Base-by-base conservation (phyloP, 768 basidiomycete species). In the Nidularia sp. region DNA sequence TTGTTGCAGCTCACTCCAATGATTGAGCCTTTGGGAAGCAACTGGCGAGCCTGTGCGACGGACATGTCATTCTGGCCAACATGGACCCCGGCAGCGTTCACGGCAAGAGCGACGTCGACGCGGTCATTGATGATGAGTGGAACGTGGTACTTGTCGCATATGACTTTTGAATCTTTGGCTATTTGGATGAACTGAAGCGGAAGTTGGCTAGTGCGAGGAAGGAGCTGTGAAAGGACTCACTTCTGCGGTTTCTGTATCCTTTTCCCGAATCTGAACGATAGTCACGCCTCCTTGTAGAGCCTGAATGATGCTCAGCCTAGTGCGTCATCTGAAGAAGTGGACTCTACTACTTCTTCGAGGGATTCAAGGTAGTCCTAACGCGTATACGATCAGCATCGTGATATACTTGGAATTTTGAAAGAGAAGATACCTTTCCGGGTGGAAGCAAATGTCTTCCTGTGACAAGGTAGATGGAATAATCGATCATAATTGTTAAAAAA, bases 11-110 rank as follows among this genome's bases (percentile, higher is more conserved):
- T 89, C 8, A 93, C 78, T 1, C 95, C 95, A 33, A 98, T 83
- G 57, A 96, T 78, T 0, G 84, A 71, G 6, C 78, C 80, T 1
- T 74, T 62, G 0, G 90, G 90, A 2, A 98, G 76, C 2, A 97
- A 72, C 9, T 63, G 64, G 25, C 86, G 82, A 2, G 86, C 93
- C 42, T 81, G 63, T 41, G 74, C 62, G 8, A 89, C 74, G 2
- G 88, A 81, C 80, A 92, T 89, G 64, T 96, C 94, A 0, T 81
- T 78, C 69, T 97, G 95, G 5, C 95, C 95, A 43, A 97, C 73
- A 63, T 98, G 95, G 8, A 96, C 84, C 12, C 94, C 93, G 44
- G 80, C 79, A 2, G 86, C 86, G 43, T 80, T 73, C 18, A 90
- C 71, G 5, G 90, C 89, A 18, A 94, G 75, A 6, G 89, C 91